Evolutionary conservation across 2,329 filamentous ascomycete genomes (phyloP).

Genomic region (Fusarium sp.): DNA sequence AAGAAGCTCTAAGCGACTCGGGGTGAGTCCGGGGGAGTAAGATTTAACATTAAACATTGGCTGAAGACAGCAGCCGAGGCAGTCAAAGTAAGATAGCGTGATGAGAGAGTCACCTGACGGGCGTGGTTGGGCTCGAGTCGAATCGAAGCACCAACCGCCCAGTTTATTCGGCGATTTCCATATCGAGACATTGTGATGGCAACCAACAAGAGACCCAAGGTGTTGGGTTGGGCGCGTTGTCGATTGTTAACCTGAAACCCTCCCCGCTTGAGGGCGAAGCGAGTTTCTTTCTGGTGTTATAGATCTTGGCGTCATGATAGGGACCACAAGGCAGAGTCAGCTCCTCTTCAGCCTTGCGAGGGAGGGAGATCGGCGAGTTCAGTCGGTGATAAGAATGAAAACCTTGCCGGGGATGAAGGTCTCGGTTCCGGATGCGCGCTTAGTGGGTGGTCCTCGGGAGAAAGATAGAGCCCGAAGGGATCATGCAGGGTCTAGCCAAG

Average conservation of each 20-base stretch:
- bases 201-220: neutral
- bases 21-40: conserved; percentile 45
- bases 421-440: neutral
- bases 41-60: conserved; percentile 48
- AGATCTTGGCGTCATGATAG: neutral
- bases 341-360: neutral
- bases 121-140: conserved; percentile 25
- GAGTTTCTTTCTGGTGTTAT: neutral
- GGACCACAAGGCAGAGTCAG: neutral
- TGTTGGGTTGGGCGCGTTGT: neutral
- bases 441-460: neutral
- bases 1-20: conserved; percentile 73
- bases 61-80: conserved; percentile 31
- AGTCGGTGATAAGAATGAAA: neutral
- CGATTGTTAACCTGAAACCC: neutral
- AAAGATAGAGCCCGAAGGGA: neutral
- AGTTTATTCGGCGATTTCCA: neutral
- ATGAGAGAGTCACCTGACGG: conserved; percentile 33
- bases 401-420: neutral
- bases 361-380: neutral
- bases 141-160: neutral
- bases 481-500: neutral
- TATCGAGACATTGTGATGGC: neutral
- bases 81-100: conserved; percentile 26
- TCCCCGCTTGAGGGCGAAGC: neutral